Evolutionary conservation across 495 filamentous ascomycete species (phyloP).

Genomic region (Penicillium riverlandense): DNA sequence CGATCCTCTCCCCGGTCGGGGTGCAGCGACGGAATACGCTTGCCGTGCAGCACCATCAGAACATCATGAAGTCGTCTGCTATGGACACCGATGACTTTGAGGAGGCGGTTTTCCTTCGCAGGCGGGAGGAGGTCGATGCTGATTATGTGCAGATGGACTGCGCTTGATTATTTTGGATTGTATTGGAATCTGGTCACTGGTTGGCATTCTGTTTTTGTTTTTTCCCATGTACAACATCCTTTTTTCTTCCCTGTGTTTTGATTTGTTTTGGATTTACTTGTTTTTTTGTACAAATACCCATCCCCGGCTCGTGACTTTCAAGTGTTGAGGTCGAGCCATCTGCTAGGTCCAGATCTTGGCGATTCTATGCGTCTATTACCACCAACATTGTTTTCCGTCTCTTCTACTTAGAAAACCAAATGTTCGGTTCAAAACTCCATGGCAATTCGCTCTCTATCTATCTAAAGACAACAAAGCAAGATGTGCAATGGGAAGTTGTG

Average conservation of each 20-base stretch:
- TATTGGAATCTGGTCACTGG: neutral
- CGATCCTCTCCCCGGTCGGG: slow-evolving; percentile 29
- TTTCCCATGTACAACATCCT: slow-evolving; percentile 12
- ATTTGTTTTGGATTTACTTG: no score
- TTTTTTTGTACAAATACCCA: no score
- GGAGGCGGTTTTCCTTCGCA: slow-evolving; percentile 34
- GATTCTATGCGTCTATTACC: no score
- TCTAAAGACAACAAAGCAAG: slow-evolving; percentile 4
- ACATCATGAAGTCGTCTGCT: neutral
- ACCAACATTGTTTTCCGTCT: no score
- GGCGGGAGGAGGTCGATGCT: slow-evolving; percentile 36
- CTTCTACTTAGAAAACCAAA: neutral
- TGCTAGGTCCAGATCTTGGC: no score
- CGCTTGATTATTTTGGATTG: slow-evolving; percentile 5
- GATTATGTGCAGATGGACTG: slow-evolving; percentile 24
- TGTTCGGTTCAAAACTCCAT: slow-evolving; percentile 8
- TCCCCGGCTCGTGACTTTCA: no score
- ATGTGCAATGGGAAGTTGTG: neutral
- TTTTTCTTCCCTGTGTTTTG: no score
- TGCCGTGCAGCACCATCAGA: slow-evolving; percentile 5
- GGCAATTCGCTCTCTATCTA: slow-evolving; percentile 15
- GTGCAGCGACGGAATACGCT: slow-evolving; percentile 27
- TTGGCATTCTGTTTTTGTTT: slow-evolving; percentile 2
- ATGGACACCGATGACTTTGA: slow-evolving; percentile 40
- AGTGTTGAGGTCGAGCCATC: no score